These are phyloP conservation scores for Ogataea wickerhamii DNA, from an alignment of 805 yeast genomes.

Conservation along the genomic window DNA sequence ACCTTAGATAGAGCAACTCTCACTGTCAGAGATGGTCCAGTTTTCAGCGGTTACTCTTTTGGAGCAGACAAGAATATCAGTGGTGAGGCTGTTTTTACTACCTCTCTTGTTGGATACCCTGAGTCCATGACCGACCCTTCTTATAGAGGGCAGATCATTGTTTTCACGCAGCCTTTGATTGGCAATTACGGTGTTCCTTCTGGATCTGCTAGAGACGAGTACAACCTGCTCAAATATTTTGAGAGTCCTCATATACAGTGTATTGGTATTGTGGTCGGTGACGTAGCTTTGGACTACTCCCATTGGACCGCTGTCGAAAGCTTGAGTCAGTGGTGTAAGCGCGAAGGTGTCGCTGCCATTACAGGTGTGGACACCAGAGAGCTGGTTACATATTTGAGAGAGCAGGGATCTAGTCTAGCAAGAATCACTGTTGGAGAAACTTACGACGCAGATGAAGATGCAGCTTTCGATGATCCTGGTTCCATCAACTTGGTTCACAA, in stretches of 20 bases:
- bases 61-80: constrained; percentile 91
- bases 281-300: constrained; percentile 92
- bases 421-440: constrained; percentile 87
- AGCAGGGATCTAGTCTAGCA: constrained; percentile 92
- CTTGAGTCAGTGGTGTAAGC: constrained; percentile 90
- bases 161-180: constrained; percentile 94
- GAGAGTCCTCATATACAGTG: constrained; percentile 92
- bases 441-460: constrained; percentile 88
- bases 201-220: constrained; percentile 73
- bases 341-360: constrained; percentile 94
- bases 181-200: constrained; percentile 99
- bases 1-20: constrained; percentile 78
- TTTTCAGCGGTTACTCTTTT: constrained; percentile 88
- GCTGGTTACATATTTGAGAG: constrained; percentile 87
- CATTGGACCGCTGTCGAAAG: constrained; percentile 99
- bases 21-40: constrained; percentile 89
- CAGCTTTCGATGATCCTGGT: constrained; percentile 88
- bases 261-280: constrained; percentile 93
- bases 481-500: constrained; percentile 84
- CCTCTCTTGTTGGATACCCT: constrained; percentile 97
- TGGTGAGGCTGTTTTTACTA: constrained; percentile 98
- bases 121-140: constrained; percentile 99
- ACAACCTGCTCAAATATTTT: constrained; percentile 79
- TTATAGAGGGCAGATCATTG: constrained; percentile 93
- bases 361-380: constrained; percentile 98